Evolutionary conservation across 2,329 filamentous ascomycete genomes (phyloP), one percentile per base, ranked within the genome.

Genomic region (Dactylellina drechsleri): DNA sequence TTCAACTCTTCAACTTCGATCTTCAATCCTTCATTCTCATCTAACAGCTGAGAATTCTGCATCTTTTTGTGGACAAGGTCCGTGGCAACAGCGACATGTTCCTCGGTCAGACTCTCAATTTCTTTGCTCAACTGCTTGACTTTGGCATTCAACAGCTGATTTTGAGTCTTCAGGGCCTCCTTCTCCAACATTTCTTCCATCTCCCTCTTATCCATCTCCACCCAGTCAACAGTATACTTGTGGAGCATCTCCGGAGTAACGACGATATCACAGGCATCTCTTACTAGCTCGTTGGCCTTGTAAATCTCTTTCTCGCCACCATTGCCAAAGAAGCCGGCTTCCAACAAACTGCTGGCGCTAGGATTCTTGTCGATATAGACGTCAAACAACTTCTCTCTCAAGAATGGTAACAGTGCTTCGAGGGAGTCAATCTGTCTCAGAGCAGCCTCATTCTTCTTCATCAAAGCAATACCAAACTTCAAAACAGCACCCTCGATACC

Each of bases 301-400:
- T 99, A 99, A 5, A 99, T 88, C 81, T 97, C 95, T 82, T 97
- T 97, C 81, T 99, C 95, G 40, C 92, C 93, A 23, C 92, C 94
- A 81, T 91, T 94, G 74, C 95, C 95, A 80, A 99, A 99, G 85
- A 99, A 99, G 13, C 95, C 95, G 50, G 93, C 96, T 82, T 99
- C 95, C 0, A 98, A 87, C 56, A 99, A 90, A 15, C 93, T 97
- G 59, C 90, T 93, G n/a, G 93, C 90, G 1, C 93, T 96, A 0
- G 95, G 95, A 6, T 93, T 88, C 79, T 93, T 91, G 82, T 99
- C 95, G 77, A 99, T 97, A 82, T 99, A 99, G 45, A 93, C 93
- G 80, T 99, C 95, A 77, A 99, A 99, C 0, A 99, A 81, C 78
- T 91, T 91, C 82, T 99, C 95, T 81, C 97, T 97, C 26, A 99